Evolutionary conservation across 345 rosid genomes (phyloP).

Genomic region (Eucalyptus microcorys): DNA sequence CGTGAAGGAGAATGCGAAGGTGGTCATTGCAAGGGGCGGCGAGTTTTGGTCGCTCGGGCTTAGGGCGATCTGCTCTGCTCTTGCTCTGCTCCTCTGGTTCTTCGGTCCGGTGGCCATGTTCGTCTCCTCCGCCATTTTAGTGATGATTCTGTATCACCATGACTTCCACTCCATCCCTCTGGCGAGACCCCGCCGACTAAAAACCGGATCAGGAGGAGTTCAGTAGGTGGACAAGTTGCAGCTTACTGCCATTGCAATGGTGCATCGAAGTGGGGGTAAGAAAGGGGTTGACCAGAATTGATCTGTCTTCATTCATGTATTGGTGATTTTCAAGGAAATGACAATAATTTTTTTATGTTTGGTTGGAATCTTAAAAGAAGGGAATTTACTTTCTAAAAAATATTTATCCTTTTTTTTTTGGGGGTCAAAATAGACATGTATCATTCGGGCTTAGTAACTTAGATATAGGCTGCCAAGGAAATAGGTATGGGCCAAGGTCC

Average conservation of each 20-base stretch:
- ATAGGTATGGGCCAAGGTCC: no score
- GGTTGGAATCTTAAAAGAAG: no score
- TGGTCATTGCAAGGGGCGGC: slow-evolving; percentile 27
- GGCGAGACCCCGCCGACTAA: not conserved
- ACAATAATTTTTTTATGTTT: no score
- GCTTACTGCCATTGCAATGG: not conserved
- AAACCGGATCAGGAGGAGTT: not conserved
- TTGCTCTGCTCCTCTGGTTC: not conserved
- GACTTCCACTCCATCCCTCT: slow-evolving; percentile 39
- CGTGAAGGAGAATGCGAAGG: slow-evolving; percentile 14
- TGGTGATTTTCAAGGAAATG: no score
- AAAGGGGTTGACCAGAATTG: not conserved
- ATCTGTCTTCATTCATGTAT: not conserved
- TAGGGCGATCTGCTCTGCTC: not conserved
- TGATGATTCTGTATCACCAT: slow-evolving; percentile 24
- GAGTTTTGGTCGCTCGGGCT: not conserved
- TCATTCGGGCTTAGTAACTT: no score
- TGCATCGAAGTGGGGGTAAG: not conserved
- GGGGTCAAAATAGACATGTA: no score
- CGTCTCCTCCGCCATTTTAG: slow-evolving; percentile 34
- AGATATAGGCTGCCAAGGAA: fast-evolving
- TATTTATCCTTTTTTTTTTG: no score
- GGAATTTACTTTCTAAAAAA: no score
- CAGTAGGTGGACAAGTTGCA: not conserved
- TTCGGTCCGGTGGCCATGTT: slow-evolving; percentile 37